Conservation (phyloP, 2,329 filamentous ascomycete genomes). For the Penicillium hordei region DNA sequence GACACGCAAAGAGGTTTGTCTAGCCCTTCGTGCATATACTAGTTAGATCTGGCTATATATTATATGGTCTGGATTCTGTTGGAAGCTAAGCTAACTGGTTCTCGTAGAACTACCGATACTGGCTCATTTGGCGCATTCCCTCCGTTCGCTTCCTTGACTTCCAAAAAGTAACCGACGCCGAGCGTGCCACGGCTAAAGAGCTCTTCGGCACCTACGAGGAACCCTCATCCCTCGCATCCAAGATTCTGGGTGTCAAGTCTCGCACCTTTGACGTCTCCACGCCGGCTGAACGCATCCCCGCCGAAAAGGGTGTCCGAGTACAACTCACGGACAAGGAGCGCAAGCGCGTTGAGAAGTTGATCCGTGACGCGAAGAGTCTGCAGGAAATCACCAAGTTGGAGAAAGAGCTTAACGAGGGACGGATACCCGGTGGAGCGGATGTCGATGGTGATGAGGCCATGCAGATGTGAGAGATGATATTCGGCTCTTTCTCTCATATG, state of each 20-base stretch:
- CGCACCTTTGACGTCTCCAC: constrained; percentile 63
- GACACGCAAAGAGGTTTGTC: constrained; percentile 80
- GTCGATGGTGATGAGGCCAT: constrained; percentile 39
- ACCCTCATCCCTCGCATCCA: constrained; percentile 76
- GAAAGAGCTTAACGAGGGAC: constrained; percentile 86
- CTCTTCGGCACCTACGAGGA: constrained; percentile 77
- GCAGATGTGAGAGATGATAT: constrained; percentile 33
- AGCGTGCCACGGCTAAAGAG: constrained; percentile 72
- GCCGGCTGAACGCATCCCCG: constrained; percentile 40
- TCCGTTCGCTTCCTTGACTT: constrained; percentile 89
- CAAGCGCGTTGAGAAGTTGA: constrained; percentile 79
- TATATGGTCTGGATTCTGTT: not conserved
- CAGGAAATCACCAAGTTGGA: constrained; percentile 88
- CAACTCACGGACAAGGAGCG: constrained; percentile 87
- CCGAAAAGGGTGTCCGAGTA: constrained; percentile 69
- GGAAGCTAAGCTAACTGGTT: constrained; percentile 7
- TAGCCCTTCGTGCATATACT: not conserved
- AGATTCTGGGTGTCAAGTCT: constrained; percentile 84
- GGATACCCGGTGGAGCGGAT: constrained; percentile 67
- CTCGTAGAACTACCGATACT: constrained; percentile 81
- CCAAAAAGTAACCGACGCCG: constrained; percentile 82
- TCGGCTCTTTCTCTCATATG: not conserved
- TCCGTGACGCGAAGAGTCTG: constrained; percentile 82
- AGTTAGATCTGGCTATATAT: not conserved
- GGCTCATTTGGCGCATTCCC: constrained; percentile 84